Base-by-base conservation (phyloP, 1,284 basidiomycete species). In the Ceratobasidium sp. region DNA sequence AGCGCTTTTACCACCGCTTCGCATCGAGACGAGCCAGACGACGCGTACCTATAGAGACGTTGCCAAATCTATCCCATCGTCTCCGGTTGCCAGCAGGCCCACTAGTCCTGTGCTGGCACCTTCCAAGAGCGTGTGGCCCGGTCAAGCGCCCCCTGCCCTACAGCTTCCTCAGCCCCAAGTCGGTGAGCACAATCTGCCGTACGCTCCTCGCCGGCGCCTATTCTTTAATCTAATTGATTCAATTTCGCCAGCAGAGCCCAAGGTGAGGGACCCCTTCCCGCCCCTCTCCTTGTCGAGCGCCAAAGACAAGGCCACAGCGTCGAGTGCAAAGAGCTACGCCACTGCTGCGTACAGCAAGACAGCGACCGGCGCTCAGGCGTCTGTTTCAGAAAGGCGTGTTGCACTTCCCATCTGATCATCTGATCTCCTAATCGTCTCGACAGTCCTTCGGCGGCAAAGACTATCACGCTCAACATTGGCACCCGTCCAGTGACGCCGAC, bases 381-480 rank as follows among this genome's bases (percentile, higher is more conserved):
- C 35, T 25, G 54, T 45, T 42, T 20, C n/a, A 29, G 56, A 58
- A 58, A 58, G 56, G 56, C 27, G 45, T 43, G 56, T 27, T 27
- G 40, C 25, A 58, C 45, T 42, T n/a, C n/a, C n/a, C n/a, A n/a
- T n/a, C n/a, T n/a, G n/a, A n/a, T n/a, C n/a, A n/a, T n/a, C n/a
- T n/a, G n/a, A n/a, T n/a, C n/a, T n/a, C n/a, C n/a, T n/a, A n/a
- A n/a, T n/a, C n/a, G n/a, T n/a, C n/a, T n/a, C n/a, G n/a, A n/a
- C n/a, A n/a, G n/a, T n/a, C n/a, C n/a, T n/a, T n/a, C n/a, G n/a
- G n/a, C 56, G 32, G 60, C 49, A 22, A 65, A 65, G 29, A 35
- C 42, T 17, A 65, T 65, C 27, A 38, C 60, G 49, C 25, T 65
- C 12, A 65, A 65, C 32, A 65, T 65, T 49, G 52, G 52, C 2